Base-by-base conservation (phyloP, 257 asterid genomes). In the Nicotiana benthamiana region DNA sequence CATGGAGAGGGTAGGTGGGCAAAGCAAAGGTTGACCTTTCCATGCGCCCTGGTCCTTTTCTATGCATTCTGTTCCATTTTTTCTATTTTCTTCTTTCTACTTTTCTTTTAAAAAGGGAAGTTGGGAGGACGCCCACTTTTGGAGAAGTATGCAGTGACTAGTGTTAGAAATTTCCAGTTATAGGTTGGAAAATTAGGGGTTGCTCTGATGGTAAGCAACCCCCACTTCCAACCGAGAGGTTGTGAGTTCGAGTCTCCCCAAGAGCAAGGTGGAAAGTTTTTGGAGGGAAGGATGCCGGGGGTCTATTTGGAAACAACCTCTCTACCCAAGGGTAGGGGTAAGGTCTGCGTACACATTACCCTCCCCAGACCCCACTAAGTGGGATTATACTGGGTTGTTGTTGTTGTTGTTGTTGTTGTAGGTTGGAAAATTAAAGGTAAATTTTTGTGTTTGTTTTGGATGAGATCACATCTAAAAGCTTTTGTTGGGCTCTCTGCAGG, bases 401-500 rank as follows among this genome's bases (percentile, higher is more conserved):
- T n/a, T n/a, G n/a, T n/a, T n/a, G n/a, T n/a, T n/a, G n/a, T n/a
- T n/a, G n/a, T n/a, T n/a, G n/a, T n/a, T n/a, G n/a, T 62, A 46
- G 78, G 24, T 48, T 72, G 61, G 16, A 34, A 22, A 46, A 7
- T 46, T 53, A 46, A 72, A 56, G 34, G 59, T 72, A 22, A 46
- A 72, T 6, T 43, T 4, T 46, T 72, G 26, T 36, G 15, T 72
- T 48, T 46, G 60, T 48, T 72, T 70, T 52, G 61, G 60, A 72
- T 46, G 32, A 72, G 20, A 18, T 48, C 22, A 48, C 40, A 72
- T 72, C 61, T 48, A 4, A 15, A 72, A 72, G 40, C 15, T 18
- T 61, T 60, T 70, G 26, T 64, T 83, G 40, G 48, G 61, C 60
- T 72, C 26, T 30, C 66, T 83, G 65, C 90, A 95, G 98, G 93